Base-by-base conservation (phyloP, 495 filamentous ascomycete species). In the Aspergillus mulundensis region DNA sequence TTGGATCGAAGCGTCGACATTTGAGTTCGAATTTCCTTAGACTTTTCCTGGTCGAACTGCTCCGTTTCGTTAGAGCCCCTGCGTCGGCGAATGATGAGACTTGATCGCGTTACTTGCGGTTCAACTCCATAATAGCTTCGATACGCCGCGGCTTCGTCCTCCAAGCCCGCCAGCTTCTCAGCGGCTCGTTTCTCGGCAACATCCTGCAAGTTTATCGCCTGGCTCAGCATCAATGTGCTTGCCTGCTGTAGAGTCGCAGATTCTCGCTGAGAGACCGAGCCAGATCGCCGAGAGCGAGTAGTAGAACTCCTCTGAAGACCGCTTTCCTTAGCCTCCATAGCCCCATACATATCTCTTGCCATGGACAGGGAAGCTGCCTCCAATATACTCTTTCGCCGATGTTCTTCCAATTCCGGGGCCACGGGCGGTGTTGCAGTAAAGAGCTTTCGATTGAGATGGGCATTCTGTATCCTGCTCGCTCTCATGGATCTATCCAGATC, bases 301-400 rank as follows among this genome's bases (percentile, higher is more conserved):
- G 62, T 65, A 23, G 77, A 70, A 0, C 71, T 76, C 25, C 57
- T 66, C 28, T 72, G 71, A 5, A 78, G 77, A 6, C 60, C 50
- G 32, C 50, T 66, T 58, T 56, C 76, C 65, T 44, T 84, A 38
- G 80, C 71, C 38, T 80, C 69, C 81, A 84, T 63, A 46, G 82
- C 66, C 14, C 70, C 80, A 68, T 90, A 95, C 87, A 95, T 90
- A 55, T 87, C 80, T 68, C 84, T 89, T 21, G 91, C 90, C 90
- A 96, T 95, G 4, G 86, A 88, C 1, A 95, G 70, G 4, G 91
- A 88, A 16, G 91, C 90, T 18, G 90, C 90, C 56, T 84, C 87
- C 0, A 95, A 70, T 6, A 84, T 83, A 64, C 88, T 86, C 32
- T 82, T 76, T 50, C 79, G 82, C 41, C 81, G 85, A 67, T 84